Evolutionary conservation across 345 rosid genomes (phyloP).

Genomic region (Crucihimalaya himalaica): DNA sequence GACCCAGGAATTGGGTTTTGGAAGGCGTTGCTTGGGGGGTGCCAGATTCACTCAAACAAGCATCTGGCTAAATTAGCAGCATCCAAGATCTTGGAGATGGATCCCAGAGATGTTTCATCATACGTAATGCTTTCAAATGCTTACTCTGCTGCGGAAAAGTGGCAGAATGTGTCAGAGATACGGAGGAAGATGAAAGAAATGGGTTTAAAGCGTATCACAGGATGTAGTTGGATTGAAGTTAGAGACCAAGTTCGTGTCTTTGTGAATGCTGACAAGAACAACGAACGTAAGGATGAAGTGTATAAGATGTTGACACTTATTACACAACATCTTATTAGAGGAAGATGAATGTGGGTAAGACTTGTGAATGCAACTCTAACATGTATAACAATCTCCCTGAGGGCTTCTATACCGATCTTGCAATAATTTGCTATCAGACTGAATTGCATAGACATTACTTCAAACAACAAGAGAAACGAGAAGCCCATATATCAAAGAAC

Average conservation of each 20-base stretch:
- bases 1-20: conserved; percentile 87
- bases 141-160: conserved; percentile 61
- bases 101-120: conserved; percentile 77
- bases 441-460: too few species aligned
- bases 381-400: background rate
- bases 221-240: conserved; percentile 82
- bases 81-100: conserved; percentile 56
- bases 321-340: conserved; percentile 26
- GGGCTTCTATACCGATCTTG: background rate
- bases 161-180: conserved; percentile 56
- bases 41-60: conserved; percentile 69
- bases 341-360: conserved; percentile 27
- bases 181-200: conserved; percentile 63
- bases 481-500: too few species aligned
- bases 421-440: too few species aligned
- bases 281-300: conserved; percentile 55
- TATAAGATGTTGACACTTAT: conserved; percentile 44
- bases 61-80: conserved; percentile 58
- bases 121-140: conserved; percentile 85
- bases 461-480: too few species aligned
- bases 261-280: conserved; percentile 49
- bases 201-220: conserved; percentile 61
- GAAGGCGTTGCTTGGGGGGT: conserved; percentile 91
- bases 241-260: conserved; percentile 58
- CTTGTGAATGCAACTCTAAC: background rate